Evolutionary conservation across 2,329 filamentous ascomycete species (phyloP), one percentile per base, ranked within the genome.

Genomic region (Ophiostoma sp.): DNA sequence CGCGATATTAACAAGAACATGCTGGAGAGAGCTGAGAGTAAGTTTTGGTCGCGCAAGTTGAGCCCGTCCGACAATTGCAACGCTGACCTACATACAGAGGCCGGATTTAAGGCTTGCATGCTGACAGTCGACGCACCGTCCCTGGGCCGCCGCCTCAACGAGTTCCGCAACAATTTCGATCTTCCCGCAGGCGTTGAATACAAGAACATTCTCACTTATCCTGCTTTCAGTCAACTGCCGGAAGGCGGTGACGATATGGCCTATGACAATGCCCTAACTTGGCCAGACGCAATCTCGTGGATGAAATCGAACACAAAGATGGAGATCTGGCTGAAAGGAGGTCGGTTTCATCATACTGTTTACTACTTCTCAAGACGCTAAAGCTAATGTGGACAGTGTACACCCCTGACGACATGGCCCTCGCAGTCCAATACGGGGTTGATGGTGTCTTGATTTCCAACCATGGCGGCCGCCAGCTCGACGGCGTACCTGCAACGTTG

Each of bases 81-180:
- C 11, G 23, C 57, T 62, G 17, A 62, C 13, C 8, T 4, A 17
- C 6, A 17, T 33, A 57, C 71, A 71, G 6, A 68, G 66, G 68
- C 72, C 71, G 31, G 72, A 67, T 72, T 71, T 73, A 23, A 71
- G 48, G 65, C 75, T 0, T 76, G 87, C 3, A 81, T 88, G 48
- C 75, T 88, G 1, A 84, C 85, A 0, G 84, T 86, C 1, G 86
- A 88, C 72, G 80, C 81, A 0, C 85, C 86, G 0, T 80, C 85
- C 65, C 71, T 73, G 70, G 70, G 75, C 44, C 68, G 67, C n/a
- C 71, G 72, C 17, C 54, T 72, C 4, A n/a, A 39, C 6, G 72
- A 73, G 39, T 64, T 68, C 36, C 69, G 69, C 69, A 71, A 71
- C 69, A 36, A 23, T 33, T 60, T 54, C 6, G 35, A 36, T 23